Percentiles rank a stretch among this genome's conserved stretches.
These are phyloP conservation scores for Blepharisma undulans DNA, from an alignment of 169 alveolate species.

Conservation along the genomic window DNA sequence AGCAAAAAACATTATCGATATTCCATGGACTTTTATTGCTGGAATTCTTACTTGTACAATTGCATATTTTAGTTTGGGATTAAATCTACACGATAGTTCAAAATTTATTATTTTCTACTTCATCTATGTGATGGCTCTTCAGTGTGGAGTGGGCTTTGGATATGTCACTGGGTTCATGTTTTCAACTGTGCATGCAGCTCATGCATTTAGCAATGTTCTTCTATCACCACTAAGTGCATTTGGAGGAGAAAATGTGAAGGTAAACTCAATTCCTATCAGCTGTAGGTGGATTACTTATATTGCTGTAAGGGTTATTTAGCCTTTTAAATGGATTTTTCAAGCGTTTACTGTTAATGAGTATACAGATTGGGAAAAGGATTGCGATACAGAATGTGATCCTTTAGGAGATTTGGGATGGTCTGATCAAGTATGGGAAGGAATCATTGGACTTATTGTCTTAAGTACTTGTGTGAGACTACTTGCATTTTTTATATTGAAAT, in stretches of 20 bases:
- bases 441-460: neutral
- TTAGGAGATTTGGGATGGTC: slow-evolving; percentile 7
- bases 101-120: slow-evolving; percentile 26
- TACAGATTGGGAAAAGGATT: slow-evolving; percentile 4
- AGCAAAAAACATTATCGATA: neutral
- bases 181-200: neutral
- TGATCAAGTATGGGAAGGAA: neutral
- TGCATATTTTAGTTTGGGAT: slow-evolving; percentile 19
- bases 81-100: neutral
- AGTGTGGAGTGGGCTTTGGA: neutral
- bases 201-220: neutral
- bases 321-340: neutral
- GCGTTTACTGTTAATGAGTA: slow-evolving; percentile 31
- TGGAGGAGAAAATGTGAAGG: neutral
- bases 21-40: neutral
- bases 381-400: neutral
- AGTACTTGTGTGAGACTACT: neutral
- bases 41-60: neutral
- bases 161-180: neutral
- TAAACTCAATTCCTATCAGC: neutral
- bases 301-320: neutral
- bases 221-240: neutral
- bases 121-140: neutral
- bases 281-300: slow-evolving; percentile 7
- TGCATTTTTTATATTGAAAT: neutral